A percentile compares a stretch with the other conserved stretches of the same genome.
Evolutionary conservation across 202 grass and related monocot genomes (phyloP).

Genomic region (Saccharum hybrid): DNA sequence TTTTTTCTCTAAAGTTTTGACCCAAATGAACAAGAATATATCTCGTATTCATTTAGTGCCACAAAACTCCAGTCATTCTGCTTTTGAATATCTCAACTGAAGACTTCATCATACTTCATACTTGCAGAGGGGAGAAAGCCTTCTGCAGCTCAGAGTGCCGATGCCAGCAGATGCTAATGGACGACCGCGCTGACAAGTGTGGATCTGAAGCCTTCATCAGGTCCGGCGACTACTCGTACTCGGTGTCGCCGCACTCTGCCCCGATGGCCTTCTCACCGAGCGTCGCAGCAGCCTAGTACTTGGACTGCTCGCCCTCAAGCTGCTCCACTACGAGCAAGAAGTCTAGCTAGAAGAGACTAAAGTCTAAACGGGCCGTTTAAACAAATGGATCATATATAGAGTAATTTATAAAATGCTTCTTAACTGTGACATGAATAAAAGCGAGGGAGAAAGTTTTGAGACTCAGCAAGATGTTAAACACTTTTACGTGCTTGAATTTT

Average conservation of each 20-base stretch:
- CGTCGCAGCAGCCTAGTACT: constrained; percentile 39
- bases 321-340: background rate
- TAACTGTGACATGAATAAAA: constrained; percentile 44
- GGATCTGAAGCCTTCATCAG: constrained; percentile 48
- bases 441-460: constrained; percentile 45
- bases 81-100: background rate
- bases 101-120: background rate
- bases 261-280: constrained; percentile 49
- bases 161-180: constrained; percentile 57
- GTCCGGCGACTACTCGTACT: constrained; percentile 21
- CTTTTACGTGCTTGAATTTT: background rate
- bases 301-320: background rate
- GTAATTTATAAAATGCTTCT: constrained; percentile 27
- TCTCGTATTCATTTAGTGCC: background rate
- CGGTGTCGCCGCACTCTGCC: constrained; percentile 22
- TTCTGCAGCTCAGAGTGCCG: constrained; percentile 64
- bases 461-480: background rate
- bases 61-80: background rate
- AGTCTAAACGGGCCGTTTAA: constrained; percentile 39
- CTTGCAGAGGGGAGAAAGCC: constrained; percentile 57
- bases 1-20: background rate
- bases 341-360: constrained; percentile 21
- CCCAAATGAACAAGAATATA: background rate
- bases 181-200: constrained; percentile 47
- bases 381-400: constrained; percentile 12